Evolutionary conservation across 768 basidiomycete genomes (phyloP).

Genomic region (Lyophyllum semitale): DNA sequence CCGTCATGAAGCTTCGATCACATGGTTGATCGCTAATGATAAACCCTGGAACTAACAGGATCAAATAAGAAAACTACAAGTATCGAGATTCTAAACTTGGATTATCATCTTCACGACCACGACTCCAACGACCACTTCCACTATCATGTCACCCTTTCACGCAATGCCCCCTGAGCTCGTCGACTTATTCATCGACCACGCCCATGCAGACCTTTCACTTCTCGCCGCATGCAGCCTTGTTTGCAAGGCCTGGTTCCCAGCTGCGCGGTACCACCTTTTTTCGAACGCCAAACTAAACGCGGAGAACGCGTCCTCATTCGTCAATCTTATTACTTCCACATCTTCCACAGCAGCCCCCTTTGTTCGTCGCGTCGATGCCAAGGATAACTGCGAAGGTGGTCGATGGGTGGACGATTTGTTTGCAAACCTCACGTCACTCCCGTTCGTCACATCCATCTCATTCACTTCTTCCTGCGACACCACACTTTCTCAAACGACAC

Average conservation of each 20-base stretch:
- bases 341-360: slow-evolving; percentile 12
- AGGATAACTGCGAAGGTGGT: slow-evolving; percentile 12
- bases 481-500: slow-evolving; percentile 3
- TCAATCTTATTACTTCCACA: slow-evolving; percentile 10
- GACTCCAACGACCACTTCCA: slow-evolving; percentile 1
- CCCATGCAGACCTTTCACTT: slow-evolving; percentile 9
- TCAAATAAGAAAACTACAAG: slow-evolving; percentile 11
- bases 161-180: slow-evolving; percentile 18
- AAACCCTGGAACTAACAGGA: slow-evolving; percentile 10
- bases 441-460: slow-evolving; percentile 11
- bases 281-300: slow-evolving; percentile 10
- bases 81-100: slow-evolving; percentile 1
- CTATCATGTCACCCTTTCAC: neutral
- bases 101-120: slow-evolving; percentile 1
- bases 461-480: slow-evolving; percentile 9
- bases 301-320: slow-evolving; percentile 11
- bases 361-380: slow-evolving; percentile 12
- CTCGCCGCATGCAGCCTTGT: slow-evolving; percentile 21
- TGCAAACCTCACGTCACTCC: slow-evolving; percentile 3
- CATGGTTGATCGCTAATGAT: neutral
- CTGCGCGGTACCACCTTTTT: slow-evolving; percentile 22
- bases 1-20: neutral
- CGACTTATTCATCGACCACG: slow-evolving; percentile 20
- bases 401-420: slow-evolving; percentile 9
- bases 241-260: slow-evolving; percentile 20